These are phyloP conservation scores for Chrysoporthe austroafricana DNA, from an alignment of 2,329 filamentous ascomycete species.

Conservation along the genomic window DNA sequence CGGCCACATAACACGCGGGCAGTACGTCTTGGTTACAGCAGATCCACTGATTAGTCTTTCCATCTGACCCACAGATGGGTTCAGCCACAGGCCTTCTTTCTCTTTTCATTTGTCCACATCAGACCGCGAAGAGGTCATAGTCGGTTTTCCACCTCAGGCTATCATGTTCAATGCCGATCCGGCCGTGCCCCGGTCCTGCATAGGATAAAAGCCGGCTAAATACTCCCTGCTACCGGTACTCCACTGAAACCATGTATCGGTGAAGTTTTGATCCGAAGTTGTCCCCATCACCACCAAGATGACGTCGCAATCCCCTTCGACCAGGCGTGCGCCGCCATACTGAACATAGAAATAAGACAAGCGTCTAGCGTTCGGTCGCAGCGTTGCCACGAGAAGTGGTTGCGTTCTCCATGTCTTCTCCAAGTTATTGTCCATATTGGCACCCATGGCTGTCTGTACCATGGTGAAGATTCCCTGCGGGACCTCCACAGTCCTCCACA, in stretches of 20 bases:
- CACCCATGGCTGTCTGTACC: no score
- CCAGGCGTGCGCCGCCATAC: not conserved
- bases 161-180: not conserved
- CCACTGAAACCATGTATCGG: not conserved
- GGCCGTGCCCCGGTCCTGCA: not conserved
- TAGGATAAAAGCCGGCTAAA: slow-evolving; percentile 6
- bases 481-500: not conserved
- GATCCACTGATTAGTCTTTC: no score
- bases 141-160: no score
- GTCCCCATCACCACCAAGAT: not conserved
- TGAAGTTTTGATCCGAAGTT: slow-evolving; percentile 1
- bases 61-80: no score
- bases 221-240: not conserved
- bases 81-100: no score
- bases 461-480: not conserved
- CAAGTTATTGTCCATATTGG: not conserved
- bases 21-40: no score
- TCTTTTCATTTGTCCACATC: no score
- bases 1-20: no score
- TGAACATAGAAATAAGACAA: no score
- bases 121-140: no score
- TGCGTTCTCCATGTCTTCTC: not conserved
- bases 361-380: not conserved
- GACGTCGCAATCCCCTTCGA: not conserved
- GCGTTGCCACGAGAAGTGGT: not conserved